Percentiles rank a stretch among this genome's conserved stretches.
phyloP scores from a whole-genome alignment of 2,329 filamentous ascomycete species.

The Fusarium austroafricanum region DNA sequence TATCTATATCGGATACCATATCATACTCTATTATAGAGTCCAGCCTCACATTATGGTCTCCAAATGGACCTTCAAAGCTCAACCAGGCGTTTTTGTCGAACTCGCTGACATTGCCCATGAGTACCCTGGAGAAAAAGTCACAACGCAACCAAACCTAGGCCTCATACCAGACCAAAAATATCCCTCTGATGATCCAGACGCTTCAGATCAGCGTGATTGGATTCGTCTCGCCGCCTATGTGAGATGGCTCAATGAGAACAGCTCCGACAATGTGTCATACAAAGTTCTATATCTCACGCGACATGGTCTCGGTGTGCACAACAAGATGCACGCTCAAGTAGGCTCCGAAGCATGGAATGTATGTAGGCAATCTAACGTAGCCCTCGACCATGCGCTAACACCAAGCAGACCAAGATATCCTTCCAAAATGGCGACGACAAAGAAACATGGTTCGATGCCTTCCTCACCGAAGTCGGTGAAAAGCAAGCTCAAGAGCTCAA shows the following conservation, averaged over 20 bases:
- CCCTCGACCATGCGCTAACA: neutral
- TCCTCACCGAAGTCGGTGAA: conserved; percentile 64
- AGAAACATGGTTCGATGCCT: conserved; percentile 56
- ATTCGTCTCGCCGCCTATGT: conserved; percentile 62
- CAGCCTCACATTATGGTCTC: conserved; percentile 24
- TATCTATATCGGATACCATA: neutral
- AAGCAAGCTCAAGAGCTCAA: conserved; percentile 64
- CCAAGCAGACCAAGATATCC: conserved; percentile 50
- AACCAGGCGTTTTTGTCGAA: conserved; percentile 58
- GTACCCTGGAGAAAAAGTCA: conserved; percentile 48
- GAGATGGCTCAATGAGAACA: conserved; percentile 57
- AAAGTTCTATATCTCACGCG: conserved; percentile 66
- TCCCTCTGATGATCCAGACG: conserved; percentile 52
- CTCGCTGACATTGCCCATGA: conserved; percentile 47
- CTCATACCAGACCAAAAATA: conserved; percentile 62
- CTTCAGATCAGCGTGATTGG: conserved; percentile 60
- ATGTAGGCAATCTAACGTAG: conserved; percentile 5
- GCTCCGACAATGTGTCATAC: conserved; percentile 59
- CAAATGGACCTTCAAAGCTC: conserved; percentile 43
- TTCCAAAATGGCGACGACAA: conserved; percentile 54
- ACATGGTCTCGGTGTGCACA: conserved; percentile 66
- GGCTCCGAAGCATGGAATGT: conserved; percentile 68
- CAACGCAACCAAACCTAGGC: conserved; percentile 63
- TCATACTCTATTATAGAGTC: neutral
- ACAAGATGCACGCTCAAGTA: conserved; percentile 65